Evolutionary conservation across 2,329 filamentous ascomycete species (phyloP).

Genomic region (Colletotrichum magnum): DNA sequence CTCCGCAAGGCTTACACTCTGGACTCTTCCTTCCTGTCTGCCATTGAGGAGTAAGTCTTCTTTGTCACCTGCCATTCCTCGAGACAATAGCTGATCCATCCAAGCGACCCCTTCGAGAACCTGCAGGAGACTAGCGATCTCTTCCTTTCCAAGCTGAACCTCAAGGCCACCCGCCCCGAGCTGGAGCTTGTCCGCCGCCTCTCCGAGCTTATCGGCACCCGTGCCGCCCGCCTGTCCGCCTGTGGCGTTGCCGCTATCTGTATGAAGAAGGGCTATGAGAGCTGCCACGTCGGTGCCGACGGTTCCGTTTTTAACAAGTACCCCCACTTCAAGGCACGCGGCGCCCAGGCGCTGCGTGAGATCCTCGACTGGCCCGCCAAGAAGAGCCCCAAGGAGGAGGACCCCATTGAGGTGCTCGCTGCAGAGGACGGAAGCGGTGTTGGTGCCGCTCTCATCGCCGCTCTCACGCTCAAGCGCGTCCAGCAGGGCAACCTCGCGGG

Average conservation of each 20-base stretch:
- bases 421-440: conserved; percentile 98
- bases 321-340: conserved; percentile 95
- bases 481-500: conserved; percentile 74
- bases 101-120: conserved; percentile 93
- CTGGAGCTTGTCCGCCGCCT: conserved; percentile 90
- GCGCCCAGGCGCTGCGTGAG: conserved; percentile 90
- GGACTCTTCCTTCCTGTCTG: conserved; percentile 93
- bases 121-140: conserved; percentile 88
- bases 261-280: conserved; percentile 92
- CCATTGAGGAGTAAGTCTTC: conserved; percentile 83
- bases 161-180: conserved; percentile 81
- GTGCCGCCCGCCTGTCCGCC: conserved; percentile 90
- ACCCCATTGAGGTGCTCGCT: conserved; percentile 88
- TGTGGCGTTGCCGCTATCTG: conserved; percentile 97
- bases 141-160: conserved; percentile 81
- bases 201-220: conserved; percentile 94
- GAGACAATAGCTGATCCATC: conserved; percentile 35
- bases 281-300: conserved; percentile 95
- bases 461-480: conserved; percentile 75
- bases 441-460: conserved; percentile 94
- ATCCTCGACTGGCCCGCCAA: conserved; percentile 94
- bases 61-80: not conserved
- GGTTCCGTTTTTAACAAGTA: conserved; percentile 99
- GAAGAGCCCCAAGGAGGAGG: conserved; percentile 77
- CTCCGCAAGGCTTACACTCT: conserved; percentile 90